These are phyloP conservation scores for Paspalum notatum DNA, from an alignment of 176 grass and related monocot species.

Conservation along the genomic window DNA sequence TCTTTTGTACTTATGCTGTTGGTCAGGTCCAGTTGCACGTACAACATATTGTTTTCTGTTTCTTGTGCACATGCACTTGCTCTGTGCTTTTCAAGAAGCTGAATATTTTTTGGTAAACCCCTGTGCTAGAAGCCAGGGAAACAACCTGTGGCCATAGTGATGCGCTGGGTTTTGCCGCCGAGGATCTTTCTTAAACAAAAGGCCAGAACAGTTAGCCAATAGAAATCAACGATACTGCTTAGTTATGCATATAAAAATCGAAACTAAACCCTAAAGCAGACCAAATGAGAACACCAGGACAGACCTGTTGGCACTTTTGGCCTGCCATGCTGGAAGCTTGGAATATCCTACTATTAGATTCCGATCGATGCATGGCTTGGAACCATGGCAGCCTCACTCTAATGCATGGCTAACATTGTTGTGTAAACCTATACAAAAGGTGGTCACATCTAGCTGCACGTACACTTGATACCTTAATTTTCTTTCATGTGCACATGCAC, in stretches of 20 bases:
- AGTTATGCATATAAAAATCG: neutral
- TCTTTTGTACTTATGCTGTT: constrained; percentile 23
- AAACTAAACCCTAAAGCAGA: neutral
- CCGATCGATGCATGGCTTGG: constrained; percentile 17
- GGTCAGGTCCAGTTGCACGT: constrained; percentile 42
- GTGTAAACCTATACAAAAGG: constrained; percentile 6
- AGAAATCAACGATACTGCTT: neutral
- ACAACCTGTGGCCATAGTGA: constrained; percentile 19
- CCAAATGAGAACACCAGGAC: neutral
- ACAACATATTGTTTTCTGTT: constrained; percentile 25
- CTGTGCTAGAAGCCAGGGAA: constrained; percentile 15
- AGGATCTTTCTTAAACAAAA: constrained; percentile 26
- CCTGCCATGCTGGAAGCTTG: constrained; percentile 42
- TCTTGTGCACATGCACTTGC: constrained; percentile 38
- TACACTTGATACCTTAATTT: constrained; percentile 18
- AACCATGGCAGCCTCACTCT: constrained; percentile 28
- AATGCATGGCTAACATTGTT: neutral
- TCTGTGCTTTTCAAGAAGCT: constrained; percentile 14
- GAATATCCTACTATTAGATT: constrained; percentile 20
- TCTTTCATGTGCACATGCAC: constrained; percentile 22
- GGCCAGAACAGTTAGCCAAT: neutral
- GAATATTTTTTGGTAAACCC: neutral
- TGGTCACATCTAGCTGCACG: constrained; percentile 30
- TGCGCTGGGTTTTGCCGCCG: neutral
- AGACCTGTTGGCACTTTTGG: neutral